Conservation (phyloP, 139 green algal genomes). For the Medakamo hakoo region DNA sequence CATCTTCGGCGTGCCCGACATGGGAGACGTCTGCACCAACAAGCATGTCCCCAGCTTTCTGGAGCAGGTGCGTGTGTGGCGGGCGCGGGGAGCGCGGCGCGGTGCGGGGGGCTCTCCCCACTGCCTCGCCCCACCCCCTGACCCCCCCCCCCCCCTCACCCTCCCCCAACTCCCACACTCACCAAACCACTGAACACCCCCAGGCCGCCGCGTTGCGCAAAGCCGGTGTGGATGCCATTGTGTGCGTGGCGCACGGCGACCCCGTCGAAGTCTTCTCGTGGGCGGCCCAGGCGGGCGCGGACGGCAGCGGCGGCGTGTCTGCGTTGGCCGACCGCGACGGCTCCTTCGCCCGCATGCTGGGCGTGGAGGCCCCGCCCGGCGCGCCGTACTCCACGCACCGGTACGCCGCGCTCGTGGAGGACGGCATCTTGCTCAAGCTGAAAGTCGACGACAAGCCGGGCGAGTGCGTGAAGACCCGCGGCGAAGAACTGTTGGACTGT, state of each 20-base stretch:
- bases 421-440: constrained; percentile 13
- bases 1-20: constrained; percentile 20
- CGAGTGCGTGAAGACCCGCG: not conserved
- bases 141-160: too few relatives aligned
- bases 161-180: too few relatives aligned
- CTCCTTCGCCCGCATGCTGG: not conserved
- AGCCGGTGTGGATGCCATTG: constrained; percentile 11
- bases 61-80: too few relatives aligned
- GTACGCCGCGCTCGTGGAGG: constrained; percentile 5
- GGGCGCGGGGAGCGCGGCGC: too few relatives aligned
- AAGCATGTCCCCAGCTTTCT: constrained; percentile 12
- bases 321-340: not conserved
- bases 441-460: not conserved
- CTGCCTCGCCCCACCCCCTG: too few relatives aligned
- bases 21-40: constrained; percentile 12
- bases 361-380: not conserved
- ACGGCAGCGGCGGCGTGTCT: not conserved
- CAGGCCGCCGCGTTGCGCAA: not conserved
- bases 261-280: constrained; percentile 7
- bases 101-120: too few relatives aligned
- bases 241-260: constrained; percentile 3
- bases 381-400: not conserved
- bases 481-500: not conserved
- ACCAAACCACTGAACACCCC: too few relatives aligned
- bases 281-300: constrained; percentile 5